A percentile compares a stretch with the other conserved stretches of the same genome.
Evolutionary conservation across 169 alveolate genomes (phyloP).

Genomic region (Cystoisospora suis): DNA sequence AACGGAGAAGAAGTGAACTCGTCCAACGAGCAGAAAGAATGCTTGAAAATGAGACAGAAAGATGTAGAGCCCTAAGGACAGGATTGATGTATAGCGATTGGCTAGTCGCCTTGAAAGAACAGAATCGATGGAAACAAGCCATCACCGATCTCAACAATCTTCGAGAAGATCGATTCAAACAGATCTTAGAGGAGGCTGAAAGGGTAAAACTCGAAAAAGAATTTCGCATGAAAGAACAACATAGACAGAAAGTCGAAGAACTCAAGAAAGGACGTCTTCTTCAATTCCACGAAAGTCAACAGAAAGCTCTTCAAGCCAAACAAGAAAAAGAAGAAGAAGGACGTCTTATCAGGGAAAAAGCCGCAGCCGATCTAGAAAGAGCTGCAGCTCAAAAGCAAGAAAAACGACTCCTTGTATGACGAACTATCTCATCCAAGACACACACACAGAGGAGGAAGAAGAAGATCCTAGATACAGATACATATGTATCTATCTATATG

Average conservation of each 20-base stretch:
- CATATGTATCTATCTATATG: no score
- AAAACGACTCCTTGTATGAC: neutral
- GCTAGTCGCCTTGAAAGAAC: neutral
- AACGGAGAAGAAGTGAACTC: neutral
- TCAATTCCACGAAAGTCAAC: neutral
- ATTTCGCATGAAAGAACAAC: neutral
- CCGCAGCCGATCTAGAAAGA: neutral
- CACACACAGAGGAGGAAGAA: neutral
- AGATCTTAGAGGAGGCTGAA: neutral
- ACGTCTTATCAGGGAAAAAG: neutral
- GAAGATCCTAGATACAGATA: neutral
- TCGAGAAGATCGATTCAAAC: neutral
- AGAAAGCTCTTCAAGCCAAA: neutral
- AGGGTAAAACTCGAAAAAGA: neutral
- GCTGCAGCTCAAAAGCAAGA: neutral
- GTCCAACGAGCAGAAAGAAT: neutral
- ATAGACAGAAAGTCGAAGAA: neutral
- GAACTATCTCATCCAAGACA: neutral
- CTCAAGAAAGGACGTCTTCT: neutral
- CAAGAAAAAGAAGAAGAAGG: neutral
- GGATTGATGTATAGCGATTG: constrained; percentile 25
- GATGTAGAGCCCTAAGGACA: neutral
- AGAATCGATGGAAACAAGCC: neutral
- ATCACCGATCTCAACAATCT: neutral
- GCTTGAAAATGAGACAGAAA: neutral